Conservation (phyloP, 2,329 filamentous ascomycete genomes). For the Fusarium incarnatum region DNA sequence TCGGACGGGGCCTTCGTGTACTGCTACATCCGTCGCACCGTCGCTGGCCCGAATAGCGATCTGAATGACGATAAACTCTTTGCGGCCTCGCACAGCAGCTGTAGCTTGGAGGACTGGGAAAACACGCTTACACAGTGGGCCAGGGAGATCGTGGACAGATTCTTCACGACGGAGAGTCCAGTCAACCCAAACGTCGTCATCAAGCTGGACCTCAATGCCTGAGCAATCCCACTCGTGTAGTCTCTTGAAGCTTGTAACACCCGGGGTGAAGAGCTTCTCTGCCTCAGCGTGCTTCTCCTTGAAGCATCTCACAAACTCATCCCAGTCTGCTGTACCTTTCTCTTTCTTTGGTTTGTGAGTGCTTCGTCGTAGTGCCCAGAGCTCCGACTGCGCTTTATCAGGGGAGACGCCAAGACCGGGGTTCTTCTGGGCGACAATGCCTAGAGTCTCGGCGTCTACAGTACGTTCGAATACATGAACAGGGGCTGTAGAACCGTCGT, state of each 20-base stretch:
- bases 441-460: slow-evolving; percentile 59
- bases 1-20: slow-evolving; percentile 60
- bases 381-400: slow-evolving; percentile 56
- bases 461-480: slow-evolving; percentile 66
- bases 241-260: slow-evolving; percentile 51
- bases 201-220: slow-evolving; percentile 54
- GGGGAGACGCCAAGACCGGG: slow-evolving; percentile 43
- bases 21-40: slow-evolving; percentile 52
- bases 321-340: slow-evolving; percentile 69
- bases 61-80: slow-evolving; percentile 68
- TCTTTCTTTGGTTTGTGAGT: slow-evolving; percentile 66
- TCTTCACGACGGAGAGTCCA: slow-evolving; percentile 68
- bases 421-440: slow-evolving; percentile 52
- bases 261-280: slow-evolving; percentile 56
- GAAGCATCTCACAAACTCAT: slow-evolving; percentile 71
- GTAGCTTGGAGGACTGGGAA: slow-evolving; percentile 76
- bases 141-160: slow-evolving; percentile 73
- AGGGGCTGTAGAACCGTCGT: slow-evolving; percentile 60
- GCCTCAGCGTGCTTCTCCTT: slow-evolving; percentile 60
- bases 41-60: slow-evolving; percentile 58
- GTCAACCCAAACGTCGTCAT: slow-evolving; percentile 57
- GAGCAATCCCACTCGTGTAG: slow-evolving; percentile 60
- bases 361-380: slow-evolving; percentile 73
- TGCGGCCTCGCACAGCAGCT: slow-evolving; percentile 52
- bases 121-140: slow-evolving; percentile 70